phyloP scores from a whole-genome alignment of 2,329 filamentous ascomycete species.

The Botrytis medusae region DNA sequence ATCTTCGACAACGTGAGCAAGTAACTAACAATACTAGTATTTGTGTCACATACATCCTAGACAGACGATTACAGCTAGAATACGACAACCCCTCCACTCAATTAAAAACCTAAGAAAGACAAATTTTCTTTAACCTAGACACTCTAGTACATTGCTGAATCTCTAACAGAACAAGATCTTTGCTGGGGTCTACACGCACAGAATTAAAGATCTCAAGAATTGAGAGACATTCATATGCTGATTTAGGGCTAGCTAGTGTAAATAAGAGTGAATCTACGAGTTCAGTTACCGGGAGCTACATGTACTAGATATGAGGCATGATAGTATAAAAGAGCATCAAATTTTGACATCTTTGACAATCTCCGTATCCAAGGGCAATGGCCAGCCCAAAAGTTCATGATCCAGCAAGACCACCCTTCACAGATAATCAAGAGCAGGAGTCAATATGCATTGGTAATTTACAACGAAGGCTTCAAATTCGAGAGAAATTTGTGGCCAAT shows the following conservation, averaged over 20 bases:
- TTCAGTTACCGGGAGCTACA: neutral
- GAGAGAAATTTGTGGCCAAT: neutral
- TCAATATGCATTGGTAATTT: neutral
- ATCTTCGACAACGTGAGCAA: neutral
- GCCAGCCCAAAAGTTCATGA: neutral
- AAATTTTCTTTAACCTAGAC: neutral
- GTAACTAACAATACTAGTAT: neutral
- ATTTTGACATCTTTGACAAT: accelerated
- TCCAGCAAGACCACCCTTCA: accelerated
- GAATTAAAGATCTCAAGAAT: neutral
- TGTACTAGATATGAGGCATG: neutral
- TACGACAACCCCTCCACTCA: neutral
- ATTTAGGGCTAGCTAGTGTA: neutral
- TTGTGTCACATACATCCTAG: neutral
- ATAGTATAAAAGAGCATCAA: neutral
- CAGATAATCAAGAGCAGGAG: neutral
- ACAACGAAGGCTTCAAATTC: neutral
- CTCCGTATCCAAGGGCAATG: neutral
- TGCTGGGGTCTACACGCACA: neutral
- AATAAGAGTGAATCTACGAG: neutral
- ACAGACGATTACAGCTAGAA: neutral
- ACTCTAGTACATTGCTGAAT: neutral
- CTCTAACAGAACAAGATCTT: accelerated
- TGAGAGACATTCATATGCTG: neutral
- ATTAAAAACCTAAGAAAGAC: neutral